Base-by-base conservation (phyloP, 148 eudicot species). In the Heliosperma pusillum region DNA sequence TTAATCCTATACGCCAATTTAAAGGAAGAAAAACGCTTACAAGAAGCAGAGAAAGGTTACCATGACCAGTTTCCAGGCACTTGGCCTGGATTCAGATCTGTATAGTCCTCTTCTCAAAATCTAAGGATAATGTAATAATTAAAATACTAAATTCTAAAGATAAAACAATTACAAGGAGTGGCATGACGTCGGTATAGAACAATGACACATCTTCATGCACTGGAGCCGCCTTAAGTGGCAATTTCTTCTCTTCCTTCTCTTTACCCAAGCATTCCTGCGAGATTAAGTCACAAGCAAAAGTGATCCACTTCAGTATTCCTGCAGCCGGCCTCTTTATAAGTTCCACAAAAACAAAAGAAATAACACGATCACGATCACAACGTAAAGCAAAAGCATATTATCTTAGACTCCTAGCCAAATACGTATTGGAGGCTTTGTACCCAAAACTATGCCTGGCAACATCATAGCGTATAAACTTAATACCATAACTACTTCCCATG, bases 171-270 rank as follows among this genome's bases (percentile, higher is more conserved):
- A 96, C 99, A 6, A 96, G 99, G 56, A 96, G 88, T 1, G 97
- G 97, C 99, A 96, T 90, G 75, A 92, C 77, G 82, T 92, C 97
- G 5, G 94, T 82, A 80, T 96, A 92, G 80, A 96, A 90, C 26
- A 96, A 85, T 44, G 99, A 78, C 30, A 89, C 83, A 22, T 96
- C 99, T 70, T 96, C 97, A 52, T 89, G 79, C 58, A 83, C 87
- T 29, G 79, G 80, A 78, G 72, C 53, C 57, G 64, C 75, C 57
- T 78, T 78, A 22, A 50, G 76, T 9, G 82, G 79, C 20, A 72
- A 69, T 78, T 78, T 85, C 59, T 69, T 84, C 13, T 95, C 97
- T 78, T 96, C 99, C 74, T 74, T 89, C 85, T 85, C 97, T 71
- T 96, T 96, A 10, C 87, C 94, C 30, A 85, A 30, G 71, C 81